Evolutionary conservation across 257 asterid species (phyloP).

Genomic region (Solanum bukasovii): DNA sequence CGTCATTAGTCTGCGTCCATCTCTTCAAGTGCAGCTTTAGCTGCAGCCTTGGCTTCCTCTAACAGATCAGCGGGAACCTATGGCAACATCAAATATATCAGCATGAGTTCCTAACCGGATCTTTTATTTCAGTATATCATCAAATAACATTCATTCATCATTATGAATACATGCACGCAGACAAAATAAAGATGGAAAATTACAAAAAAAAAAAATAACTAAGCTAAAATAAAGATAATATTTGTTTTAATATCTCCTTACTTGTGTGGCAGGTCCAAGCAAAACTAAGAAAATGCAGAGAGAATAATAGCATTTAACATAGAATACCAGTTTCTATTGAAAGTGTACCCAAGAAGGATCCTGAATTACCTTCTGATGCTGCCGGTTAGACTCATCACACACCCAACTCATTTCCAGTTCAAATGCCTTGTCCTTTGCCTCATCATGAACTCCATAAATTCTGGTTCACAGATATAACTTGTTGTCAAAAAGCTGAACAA

Average conservation of each 20-base stretch:
- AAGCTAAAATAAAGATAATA: background rate
- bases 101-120: background rate
- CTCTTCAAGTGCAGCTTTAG: conserved; percentile 91
- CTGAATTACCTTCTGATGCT: conserved; percentile 72
- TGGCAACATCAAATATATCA: background rate
- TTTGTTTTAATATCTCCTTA: background rate
- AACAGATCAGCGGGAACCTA: conserved; percentile 72
- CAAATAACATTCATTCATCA: background rate
- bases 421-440: conserved; percentile 97
- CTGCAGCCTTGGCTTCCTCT: conserved; percentile 91
- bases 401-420: conserved; percentile 98
- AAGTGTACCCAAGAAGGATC: background rate
- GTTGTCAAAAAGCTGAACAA: background rate
- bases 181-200: background rate
- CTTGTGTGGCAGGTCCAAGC: background rate
- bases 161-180: background rate
- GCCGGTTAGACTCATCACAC: conserved; percentile 93
- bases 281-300: background rate
- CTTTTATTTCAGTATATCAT: background rate
- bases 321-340: background rate
- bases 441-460: conserved; percentile 89
- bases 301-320: background rate
- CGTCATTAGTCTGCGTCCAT: conserved; percentile 76
- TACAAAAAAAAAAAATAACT: background rate
- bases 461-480: conserved; percentile 17